Evolutionary conservation across 2,329 filamentous ascomycete genomes (phyloP).

Genomic region (Cryphonectria nitschkei): DNA sequence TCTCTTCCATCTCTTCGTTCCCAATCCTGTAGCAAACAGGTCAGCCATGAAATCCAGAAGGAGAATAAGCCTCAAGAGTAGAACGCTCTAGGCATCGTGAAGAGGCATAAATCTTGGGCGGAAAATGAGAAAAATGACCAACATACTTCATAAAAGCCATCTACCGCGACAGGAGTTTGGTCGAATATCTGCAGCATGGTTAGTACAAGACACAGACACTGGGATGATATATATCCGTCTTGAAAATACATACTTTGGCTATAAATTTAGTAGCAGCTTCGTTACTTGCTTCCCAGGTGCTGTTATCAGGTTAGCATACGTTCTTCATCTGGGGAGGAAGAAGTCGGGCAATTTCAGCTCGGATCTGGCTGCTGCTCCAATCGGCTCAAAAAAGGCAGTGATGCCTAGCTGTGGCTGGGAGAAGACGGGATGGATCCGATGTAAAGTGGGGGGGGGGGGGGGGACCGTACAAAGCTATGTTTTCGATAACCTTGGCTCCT

Average conservation of each 20-base stretch:
- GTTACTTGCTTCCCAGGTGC: background rate
- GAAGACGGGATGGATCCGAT: background rate
- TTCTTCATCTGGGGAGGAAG: background rate
- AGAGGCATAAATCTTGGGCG: background rate
- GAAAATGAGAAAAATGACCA: background rate
- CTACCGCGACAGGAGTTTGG: background rate
- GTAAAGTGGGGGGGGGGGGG: background rate
- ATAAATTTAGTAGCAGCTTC: background rate
- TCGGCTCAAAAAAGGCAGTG: background rate
- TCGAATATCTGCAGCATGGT: background rate
- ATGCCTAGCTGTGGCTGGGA: background rate
- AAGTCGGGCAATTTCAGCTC: background rate
- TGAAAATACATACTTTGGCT: background rate
- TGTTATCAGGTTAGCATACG: background rate
- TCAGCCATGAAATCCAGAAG: background rate
- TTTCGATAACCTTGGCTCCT: slow-evolving; percentile 6
- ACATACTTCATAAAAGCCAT: background rate
- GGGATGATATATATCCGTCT: background rate
- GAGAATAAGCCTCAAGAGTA: background rate
- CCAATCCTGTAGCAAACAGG: background rate
- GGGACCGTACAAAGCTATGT: background rate
- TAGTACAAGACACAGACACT: background rate
- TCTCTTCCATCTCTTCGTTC: slow-evolving; percentile 1
- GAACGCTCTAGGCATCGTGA: background rate
- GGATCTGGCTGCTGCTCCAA: background rate